Percentiles rank a stretch among this genome's conserved stretches.
Evolutionary conservation across 495 filamentous ascomycete species (phyloP).

Genomic region (Parmelia sp.): DNA sequence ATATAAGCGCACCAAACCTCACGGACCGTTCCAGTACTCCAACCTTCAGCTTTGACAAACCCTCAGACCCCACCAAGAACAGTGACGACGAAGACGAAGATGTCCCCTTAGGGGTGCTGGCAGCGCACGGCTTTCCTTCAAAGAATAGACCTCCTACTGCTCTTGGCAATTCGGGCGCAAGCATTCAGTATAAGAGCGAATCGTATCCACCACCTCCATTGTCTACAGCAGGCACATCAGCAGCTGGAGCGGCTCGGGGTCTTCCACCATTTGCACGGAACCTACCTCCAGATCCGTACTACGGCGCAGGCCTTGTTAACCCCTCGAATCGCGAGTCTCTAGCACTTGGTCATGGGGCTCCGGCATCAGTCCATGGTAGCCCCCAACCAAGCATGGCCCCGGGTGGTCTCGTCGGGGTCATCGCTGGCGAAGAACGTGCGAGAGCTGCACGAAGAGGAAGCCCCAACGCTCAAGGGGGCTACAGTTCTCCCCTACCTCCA

Average conservation of each 20-base stretch:
- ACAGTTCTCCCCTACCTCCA: slow-evolving; percentile 37
- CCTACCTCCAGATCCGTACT: slow-evolving; percentile 83
- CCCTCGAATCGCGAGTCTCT: slow-evolving; percentile 69
- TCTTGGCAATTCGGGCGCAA: slow-evolving; percentile 45
- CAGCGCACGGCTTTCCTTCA: slow-evolving; percentile 87
- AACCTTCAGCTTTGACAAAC: slow-evolving; percentile 32
- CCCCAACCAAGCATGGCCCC: slow-evolving; percentile 45
- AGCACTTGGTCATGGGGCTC: slow-evolving; percentile 51
- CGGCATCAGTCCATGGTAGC: slow-evolving; percentile 51
- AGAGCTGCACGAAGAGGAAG: slow-evolving; percentile 73
- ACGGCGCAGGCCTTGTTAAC: slow-evolving; percentile 74
- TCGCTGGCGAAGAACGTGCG: slow-evolving; percentile 74
- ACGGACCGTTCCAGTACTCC: slow-evolving; percentile 31
- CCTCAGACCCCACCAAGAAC: slow-evolving; percentile 39
- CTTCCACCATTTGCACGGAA: slow-evolving; percentile 82
- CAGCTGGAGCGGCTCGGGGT: slow-evolving; percentile 40
- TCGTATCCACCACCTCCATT: slow-evolving; percentile 37
- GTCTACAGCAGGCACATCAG: slow-evolving; percentile 36
- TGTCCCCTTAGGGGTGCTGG: slow-evolving; percentile 78
- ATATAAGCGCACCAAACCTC: slow-evolving; percentile 43
- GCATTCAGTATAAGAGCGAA: slow-evolving; percentile 30
- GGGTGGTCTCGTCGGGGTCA: slow-evolving; percentile 85
- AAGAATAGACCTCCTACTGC: slow-evolving; percentile 71
- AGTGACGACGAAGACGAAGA: slow-evolving; percentile 78
- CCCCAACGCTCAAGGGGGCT: slow-evolving; percentile 55